Percentiles rank a stretch among this genome's conserved stretches.
Conservation (phyloP, 768 basidiomycete genomes). For the Podaxis sp. region DNA sequence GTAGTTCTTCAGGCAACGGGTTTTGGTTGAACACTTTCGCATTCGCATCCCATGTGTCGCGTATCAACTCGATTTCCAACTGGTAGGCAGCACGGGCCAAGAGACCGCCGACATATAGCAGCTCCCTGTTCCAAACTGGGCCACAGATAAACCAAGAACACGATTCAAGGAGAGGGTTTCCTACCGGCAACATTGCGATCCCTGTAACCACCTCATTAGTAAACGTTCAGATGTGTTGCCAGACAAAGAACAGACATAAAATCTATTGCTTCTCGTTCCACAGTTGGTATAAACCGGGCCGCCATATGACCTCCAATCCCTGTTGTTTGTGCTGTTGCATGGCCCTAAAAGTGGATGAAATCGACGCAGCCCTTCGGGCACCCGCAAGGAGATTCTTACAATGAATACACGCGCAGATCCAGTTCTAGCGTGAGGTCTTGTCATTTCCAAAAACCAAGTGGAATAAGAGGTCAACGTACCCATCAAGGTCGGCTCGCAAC, state of each 20-base stretch:
- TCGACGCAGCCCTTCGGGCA: background rate
- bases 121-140: slow-evolving; percentile 87
- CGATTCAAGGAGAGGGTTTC: slow-evolving; percentile 21
- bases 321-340: slow-evolving; percentile 90
- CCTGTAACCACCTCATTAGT: slow-evolving; percentile 33
- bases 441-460: background rate
- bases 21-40: slow-evolving; percentile 27
- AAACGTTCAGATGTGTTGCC: background rate
- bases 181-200: slow-evolving; percentile 79
- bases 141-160: slow-evolving; percentile 10
- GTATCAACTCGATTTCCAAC: slow-evolving; percentile 65
- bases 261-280: slow-evolving; percentile 92
- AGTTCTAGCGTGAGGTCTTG: slow-evolving; percentile 35
- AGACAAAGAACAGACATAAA: slow-evolving; percentile 58
- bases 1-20: slow-evolving; percentile 40
- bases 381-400: slow-evolving; percentile 37
- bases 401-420: slow-evolving; percentile 85
- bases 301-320: slow-evolving; percentile 68
- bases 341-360: slow-evolving; percentile 53
- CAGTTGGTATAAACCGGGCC: slow-evolving; percentile 91
- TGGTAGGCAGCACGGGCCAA: slow-evolving; percentile 85
- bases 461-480: slow-evolving; percentile 40
- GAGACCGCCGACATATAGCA: slow-evolving; percentile 82
- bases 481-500: slow-evolving; percentile 81
- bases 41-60: slow-evolving; percentile 58